phyloP scores from a whole-genome alignment of 495 filamentous ascomycete species.

The Annulohypoxylon stygium region DNA sequence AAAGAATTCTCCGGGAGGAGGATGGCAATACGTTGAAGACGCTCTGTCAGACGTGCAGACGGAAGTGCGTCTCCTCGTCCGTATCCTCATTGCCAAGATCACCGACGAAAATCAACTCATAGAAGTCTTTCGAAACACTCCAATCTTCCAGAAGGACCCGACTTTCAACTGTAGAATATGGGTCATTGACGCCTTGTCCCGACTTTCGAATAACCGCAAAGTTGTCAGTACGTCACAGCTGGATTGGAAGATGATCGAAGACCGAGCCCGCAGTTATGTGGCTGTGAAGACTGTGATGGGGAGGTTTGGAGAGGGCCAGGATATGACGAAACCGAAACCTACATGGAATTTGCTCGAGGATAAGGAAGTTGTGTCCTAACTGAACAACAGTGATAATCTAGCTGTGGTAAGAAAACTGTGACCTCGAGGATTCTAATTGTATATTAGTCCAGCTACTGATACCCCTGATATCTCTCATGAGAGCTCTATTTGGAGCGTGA shows the following conservation, averaged over 20 bases:
- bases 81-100: slow-evolving; percentile 62
- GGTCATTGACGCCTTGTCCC: slow-evolving; percentile 58
- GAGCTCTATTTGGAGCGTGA: neutral
- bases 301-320: slow-evolving; percentile 10
- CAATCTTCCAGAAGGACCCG: slow-evolving; percentile 49
- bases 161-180: slow-evolving; percentile 60
- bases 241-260: slow-evolving; percentile 54
- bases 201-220: slow-evolving; percentile 49
- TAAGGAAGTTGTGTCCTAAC: slow-evolving; percentile 24
- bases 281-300: slow-evolving; percentile 49
- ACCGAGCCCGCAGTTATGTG: slow-evolving; percentile 50
- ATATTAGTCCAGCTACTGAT: neutral
- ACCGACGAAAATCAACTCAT: slow-evolving; percentile 49
- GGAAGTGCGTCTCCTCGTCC: slow-evolving; percentile 58
- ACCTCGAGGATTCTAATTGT: too few species aligned
- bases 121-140: slow-evolving; percentile 51
- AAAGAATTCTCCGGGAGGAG: slow-evolving; percentile 39
- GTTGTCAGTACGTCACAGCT: slow-evolving; percentile 53
- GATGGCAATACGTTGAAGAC: slow-evolving; percentile 55
- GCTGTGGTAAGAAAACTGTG: neutral
- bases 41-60: slow-evolving; percentile 40
- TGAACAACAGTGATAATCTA: neutral
- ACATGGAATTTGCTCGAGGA: slow-evolving; percentile 28
- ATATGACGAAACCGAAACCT: slow-evolving; percentile 21
- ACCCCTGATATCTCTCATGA: neutral